Evolutionary conservation across 768 basidiomycete genomes (phyloP).

Genomic region (Pluteus cervinus): DNA sequence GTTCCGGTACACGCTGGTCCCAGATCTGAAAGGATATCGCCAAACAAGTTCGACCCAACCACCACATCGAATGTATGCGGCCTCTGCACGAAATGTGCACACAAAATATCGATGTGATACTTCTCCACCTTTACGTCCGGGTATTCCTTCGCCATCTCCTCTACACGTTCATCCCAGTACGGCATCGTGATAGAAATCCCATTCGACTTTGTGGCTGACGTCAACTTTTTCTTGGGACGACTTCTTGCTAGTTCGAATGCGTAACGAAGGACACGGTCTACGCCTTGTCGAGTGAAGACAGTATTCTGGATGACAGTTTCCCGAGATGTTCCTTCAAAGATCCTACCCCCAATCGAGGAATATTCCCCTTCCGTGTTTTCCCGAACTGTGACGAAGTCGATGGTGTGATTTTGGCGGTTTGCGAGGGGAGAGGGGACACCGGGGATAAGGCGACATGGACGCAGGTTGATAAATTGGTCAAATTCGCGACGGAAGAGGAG

Average conservation of each 20-base stretch:
- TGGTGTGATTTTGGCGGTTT: conserved; percentile 31
- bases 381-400: conserved; percentile 49
- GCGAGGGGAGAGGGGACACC: conserved; percentile 42
- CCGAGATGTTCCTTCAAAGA: conserved; percentile 33
- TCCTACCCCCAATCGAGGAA: conserved; percentile 40
- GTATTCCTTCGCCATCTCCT: conserved; percentile 44
- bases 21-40: conserved; percentile 51
- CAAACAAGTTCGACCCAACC: conserved; percentile 49
- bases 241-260: conserved; percentile 47
- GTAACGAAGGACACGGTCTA: conserved; percentile 43
- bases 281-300: conserved; percentile 43
- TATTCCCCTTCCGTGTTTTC: conserved; percentile 57
- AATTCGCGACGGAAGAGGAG: conserved; percentile 46
- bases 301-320: conserved; percentile 39
- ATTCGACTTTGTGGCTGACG: conserved; percentile 48
- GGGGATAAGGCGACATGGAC: conserved; percentile 42
- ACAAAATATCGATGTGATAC: conserved; percentile 48
- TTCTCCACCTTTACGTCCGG: conserved; percentile 43
- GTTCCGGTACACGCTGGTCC: conserved; percentile 49
- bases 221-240: conserved; percentile 43
- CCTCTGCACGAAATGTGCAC: conserved; percentile 36
- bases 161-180: conserved; percentile 41
- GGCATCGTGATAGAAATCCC: conserved; percentile 44
- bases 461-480: conserved; percentile 43
- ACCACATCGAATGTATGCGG: conserved; percentile 51